A percentile compares a stretch with the other conserved stretches of the same genome.
Evolutionary conservation across 257 asterid species (phyloP).

Genomic region (Fraxinus americana): DNA sequence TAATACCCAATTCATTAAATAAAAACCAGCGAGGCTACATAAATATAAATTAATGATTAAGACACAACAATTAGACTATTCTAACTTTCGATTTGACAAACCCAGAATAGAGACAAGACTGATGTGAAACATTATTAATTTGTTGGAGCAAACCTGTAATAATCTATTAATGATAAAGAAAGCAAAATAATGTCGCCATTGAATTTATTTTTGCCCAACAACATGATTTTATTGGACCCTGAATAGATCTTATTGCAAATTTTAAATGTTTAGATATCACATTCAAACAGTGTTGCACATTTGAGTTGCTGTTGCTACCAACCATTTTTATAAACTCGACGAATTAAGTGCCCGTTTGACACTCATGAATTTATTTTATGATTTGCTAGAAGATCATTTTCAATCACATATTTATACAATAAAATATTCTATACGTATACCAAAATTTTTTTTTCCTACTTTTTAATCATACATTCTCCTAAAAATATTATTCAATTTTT

Average conservation of each 20-base stretch:
- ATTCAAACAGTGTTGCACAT: slow-evolving; percentile 7
- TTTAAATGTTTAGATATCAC: slow-evolving; percentile 3
- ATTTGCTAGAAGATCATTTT: too few species aligned
- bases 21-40: too few species aligned
- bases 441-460: too few species aligned
- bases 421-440: too few species aligned
- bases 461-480: too few species aligned
- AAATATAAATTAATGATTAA: too few species aligned
- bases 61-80: too few species aligned
- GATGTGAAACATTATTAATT: neutral
- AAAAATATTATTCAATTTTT: too few species aligned
- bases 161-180: slow-evolving; percentile 8
- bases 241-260: slow-evolving; percentile 10
- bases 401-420: too few species aligned
- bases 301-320: neutral
- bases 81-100: neutral
- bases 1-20: neutral
- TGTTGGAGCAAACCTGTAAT: slow-evolving; percentile 23
- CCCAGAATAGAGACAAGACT: neutral
- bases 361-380: too few species aligned
- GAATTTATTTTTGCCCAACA: slow-evolving; percentile 4
- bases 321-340: neutral
- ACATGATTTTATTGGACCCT: slow-evolving; percentile 29
- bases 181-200: slow-evolving; percentile 6
- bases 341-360: too few species aligned